Evolutionary conservation across 805 yeast species (phyloP), one percentile per base, ranked within the genome.

Genomic region (Brettanomyces naardenensis): DNA sequence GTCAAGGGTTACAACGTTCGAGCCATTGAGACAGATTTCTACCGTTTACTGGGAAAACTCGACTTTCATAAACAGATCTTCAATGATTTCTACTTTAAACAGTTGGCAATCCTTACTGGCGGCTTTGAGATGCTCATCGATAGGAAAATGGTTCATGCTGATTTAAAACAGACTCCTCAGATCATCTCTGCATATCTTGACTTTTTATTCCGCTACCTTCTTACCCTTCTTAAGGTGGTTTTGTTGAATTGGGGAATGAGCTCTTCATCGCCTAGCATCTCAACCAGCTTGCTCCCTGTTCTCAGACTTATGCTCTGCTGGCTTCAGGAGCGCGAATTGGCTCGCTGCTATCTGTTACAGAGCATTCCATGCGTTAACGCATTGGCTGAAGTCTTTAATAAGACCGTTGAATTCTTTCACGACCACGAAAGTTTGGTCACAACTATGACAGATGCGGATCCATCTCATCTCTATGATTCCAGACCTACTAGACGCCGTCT

Each of bases 261-360:
- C 30, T 35, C 40, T 23, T 20, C 39, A 21, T 38, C 36, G 3
- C 44, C 49, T 9, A 49, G 45, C 37, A 37, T 54, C 21, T 47
- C 57, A 23, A 44, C 54, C 33, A 33, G 51, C 7, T 44, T 60
- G 19, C 55, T 59, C 46, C 74, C 63, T 36, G 53, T 59, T 33
- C 33, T 75, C 0, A 64, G 89, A 47, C 56, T 80, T 7, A 52
- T 73, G 31, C 61, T 73, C 19, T 69, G 72, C 39, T 80, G 85
- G 85, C 49, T 79, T 19, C 72, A 68, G 44, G 69, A 70, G 31
- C 66, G 74, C 39, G 68, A 66, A 41, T 45, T 61, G 28, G 71
- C 69, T 20, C 40, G 54, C 15, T 51, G 47, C 9, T 33, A 48
- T 62, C 17, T 64, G 53, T 22, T 48, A 22, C 51, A 53, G 29